Percentiles rank a stretch among this genome's conserved stretches.
These are phyloP conservation scores for Aspergillus neoniger DNA, from an alignment of 2,329 filamentous ascomycete genomes.

Conservation along the genomic window DNA sequence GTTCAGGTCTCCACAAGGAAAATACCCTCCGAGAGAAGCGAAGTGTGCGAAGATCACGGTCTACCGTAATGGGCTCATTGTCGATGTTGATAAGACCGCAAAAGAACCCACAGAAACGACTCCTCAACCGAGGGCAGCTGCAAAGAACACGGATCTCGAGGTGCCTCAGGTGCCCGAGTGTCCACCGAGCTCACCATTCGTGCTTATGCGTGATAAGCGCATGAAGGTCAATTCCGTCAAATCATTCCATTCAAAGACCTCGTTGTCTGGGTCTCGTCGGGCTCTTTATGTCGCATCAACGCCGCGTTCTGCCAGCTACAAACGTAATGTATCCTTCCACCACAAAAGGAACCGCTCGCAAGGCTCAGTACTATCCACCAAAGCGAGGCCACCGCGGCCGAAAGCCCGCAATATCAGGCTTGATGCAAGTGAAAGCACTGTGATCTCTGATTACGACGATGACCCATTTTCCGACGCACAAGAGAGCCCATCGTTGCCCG, in stretches of 20 bases:
- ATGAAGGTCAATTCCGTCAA: conserved; percentile 37
- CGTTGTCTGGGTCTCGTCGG: conserved; percentile 51
- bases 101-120: conserved; percentile 10
- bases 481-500: conserved; percentile 43
- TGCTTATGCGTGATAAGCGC: conserved; percentile 35
- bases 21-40: conserved; percentile 48
- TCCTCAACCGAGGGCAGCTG: conserved; percentile 23
- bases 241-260: conserved; percentile 50
- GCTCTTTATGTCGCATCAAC: conserved; percentile 36
- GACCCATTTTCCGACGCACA: conserved; percentile 27
- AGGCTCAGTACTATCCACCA: conserved; percentile 27
- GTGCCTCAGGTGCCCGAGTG: conserved; percentile 11
- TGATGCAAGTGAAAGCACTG: conserved; percentile 29
- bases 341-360: conserved; percentile 51
- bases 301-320: conserved; percentile 55
- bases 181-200: conserved; percentile 32
- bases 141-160: conserved; percentile 19
- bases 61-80: conserved; percentile 52
- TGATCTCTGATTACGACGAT: conserved; percentile 21
- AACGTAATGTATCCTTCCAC: conserved; percentile 64
- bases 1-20: conserved; percentile 68
- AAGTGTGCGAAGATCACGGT: conserved; percentile 70
- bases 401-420: conserved; percentile 27
- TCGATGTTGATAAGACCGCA: conserved; percentile 10
- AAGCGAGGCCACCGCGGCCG: conserved; percentile 19